These are phyloP conservation scores for Stipa capillata DNA, from an alignment of 176 grass and related monocot genomes.

Conservation along the genomic window DNA sequence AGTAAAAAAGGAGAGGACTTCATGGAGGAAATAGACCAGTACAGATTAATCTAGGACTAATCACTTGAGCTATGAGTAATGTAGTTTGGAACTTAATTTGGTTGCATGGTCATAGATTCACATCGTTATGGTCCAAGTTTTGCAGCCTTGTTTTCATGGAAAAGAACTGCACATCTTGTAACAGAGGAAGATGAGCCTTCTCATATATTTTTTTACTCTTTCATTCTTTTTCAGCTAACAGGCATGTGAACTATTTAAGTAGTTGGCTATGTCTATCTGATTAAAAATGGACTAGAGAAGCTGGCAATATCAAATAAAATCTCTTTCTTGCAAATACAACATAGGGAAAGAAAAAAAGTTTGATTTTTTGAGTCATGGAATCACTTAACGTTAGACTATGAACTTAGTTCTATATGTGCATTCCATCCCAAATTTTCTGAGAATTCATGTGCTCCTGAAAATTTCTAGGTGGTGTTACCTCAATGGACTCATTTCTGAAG, in stretches of 20 bases:
- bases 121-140: neutral
- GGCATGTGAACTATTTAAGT: no score
- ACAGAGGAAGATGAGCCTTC: neutral
- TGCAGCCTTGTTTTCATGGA: neutral
- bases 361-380: neutral
- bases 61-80: neutral
- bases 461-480: constrained; percentile 46
- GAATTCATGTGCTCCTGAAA: neutral
- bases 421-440: neutral
- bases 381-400: neutral
- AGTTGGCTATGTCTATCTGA: neutral
- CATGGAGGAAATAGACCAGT: neutral
- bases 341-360: neutral
- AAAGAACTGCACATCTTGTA: neutral
- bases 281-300: neutral
- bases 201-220: neutral
- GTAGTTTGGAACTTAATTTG: neutral
- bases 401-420: neutral
- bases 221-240: neutral
- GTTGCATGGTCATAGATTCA: neutral
- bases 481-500: constrained; percentile 72
- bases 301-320: neutral
- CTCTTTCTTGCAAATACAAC: neutral
- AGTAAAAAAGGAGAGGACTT: neutral
- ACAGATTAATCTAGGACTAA: neutral